phyloP scores from a whole-genome alignment of 805 yeast species.

The Starmera dryadoides region DNA sequence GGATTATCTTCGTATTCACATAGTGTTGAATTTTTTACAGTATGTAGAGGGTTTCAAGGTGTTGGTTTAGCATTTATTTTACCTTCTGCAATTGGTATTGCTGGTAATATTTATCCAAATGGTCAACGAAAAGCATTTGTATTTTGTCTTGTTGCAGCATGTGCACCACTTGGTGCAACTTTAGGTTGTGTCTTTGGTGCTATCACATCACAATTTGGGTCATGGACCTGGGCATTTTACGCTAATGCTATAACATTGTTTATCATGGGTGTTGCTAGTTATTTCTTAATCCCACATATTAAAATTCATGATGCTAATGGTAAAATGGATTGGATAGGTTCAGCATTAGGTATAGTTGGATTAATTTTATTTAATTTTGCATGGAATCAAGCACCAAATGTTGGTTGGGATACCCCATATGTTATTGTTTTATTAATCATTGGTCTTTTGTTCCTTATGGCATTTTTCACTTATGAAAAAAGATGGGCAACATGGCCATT shows the following conservation, averaged over 20 bases:
- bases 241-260: conserved; percentile 29
- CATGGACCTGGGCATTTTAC: conserved; percentile 48
- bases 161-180: conserved; percentile 56
- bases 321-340: conserved; percentile 46
- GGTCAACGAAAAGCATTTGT: conserved; percentile 45
- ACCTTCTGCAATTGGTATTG: conserved; percentile 54
- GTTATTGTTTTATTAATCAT: conserved; percentile 49
- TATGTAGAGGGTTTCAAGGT: conserved; percentile 56
- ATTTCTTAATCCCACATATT: conserved; percentile 26
- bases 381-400: conserved; percentile 71
- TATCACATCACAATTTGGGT: conserved; percentile 31
- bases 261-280: conserved; percentile 22
- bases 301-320: conserved; percentile 11
- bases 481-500: conserved; percentile 37
- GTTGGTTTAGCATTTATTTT: conserved; percentile 50
- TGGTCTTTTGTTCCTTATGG: conserved; percentile 34
- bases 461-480: conserved; percentile 44
- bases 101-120: conserved; percentile 37
- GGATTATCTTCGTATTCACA: conserved; percentile 50
- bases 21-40: conserved; percentile 41
- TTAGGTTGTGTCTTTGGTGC: conserved; percentile 47
- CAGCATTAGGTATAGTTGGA: conserved; percentile 49
- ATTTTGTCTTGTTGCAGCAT: conserved; percentile 48
- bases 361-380: conserved; percentile 58
- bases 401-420: conserved; percentile 58